These are phyloP conservation scores for Mortierella sp. DNA, from an alignment of 371 early-diverging fungal species.

Conservation along the genomic window DNA sequence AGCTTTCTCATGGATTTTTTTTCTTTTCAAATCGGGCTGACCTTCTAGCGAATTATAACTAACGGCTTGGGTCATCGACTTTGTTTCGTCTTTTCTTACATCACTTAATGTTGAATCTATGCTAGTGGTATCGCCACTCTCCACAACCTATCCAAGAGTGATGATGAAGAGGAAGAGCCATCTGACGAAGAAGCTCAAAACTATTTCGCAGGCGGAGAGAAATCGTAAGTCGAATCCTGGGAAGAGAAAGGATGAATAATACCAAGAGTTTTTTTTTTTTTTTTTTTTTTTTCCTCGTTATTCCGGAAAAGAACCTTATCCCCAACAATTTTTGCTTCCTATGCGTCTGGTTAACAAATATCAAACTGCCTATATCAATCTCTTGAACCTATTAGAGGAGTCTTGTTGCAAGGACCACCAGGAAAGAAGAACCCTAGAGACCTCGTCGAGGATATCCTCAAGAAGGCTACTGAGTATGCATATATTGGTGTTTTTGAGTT, in stretches of 20 bases:
- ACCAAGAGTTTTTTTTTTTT: neutral
- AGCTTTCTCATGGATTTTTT: too few species aligned
- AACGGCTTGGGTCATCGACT: too few species aligned
- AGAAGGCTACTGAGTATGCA: constrained; percentile 82
- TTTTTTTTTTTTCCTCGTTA: too few species aligned
- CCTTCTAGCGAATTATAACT: too few species aligned
- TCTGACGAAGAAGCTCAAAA: constrained; percentile 73
- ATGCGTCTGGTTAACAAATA: too few species aligned
- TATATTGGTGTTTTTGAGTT: neutral
- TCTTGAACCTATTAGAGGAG: constrained; percentile 60
- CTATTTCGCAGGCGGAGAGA: constrained; percentile 89
- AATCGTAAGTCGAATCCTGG: constrained; percentile 67
- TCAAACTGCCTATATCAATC: too few species aligned
- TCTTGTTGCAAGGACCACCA: constrained; percentile 75
- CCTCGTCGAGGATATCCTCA: constrained; percentile 81
- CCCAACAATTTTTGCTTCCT: too few species aligned
- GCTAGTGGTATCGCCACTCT: constrained; percentile 72
- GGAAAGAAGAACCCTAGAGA: constrained; percentile 62
- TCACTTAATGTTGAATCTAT: neutral
- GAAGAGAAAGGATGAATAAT: neutral
- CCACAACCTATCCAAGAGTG: constrained; percentile 60
- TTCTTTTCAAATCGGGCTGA: too few species aligned
- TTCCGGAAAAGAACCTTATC: too few species aligned
- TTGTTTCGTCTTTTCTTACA: too few species aligned
- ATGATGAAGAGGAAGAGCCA: constrained; percentile 61